Evolutionary conservation across 2,329 filamentous ascomycete genomes (phyloP), one percentile per base, ranked within the genome.

Genomic region (Elsinoe batatas): DNA sequence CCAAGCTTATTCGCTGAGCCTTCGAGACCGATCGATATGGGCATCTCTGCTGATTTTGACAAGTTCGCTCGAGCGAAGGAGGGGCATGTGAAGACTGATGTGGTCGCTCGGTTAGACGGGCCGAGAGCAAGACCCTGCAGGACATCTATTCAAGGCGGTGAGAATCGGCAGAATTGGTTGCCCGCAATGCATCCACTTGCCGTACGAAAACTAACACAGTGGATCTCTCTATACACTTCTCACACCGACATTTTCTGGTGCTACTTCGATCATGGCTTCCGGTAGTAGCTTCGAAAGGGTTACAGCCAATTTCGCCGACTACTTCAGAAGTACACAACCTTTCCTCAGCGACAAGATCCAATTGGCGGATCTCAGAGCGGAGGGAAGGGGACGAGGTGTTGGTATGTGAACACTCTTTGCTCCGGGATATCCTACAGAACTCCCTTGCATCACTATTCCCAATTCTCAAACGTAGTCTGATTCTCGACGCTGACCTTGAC

Each of bases 1-100:
- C 91, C 93, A 53, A 98, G 83, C 74, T 98, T 98, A 78, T 98
- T 98, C 72, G 93, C 93, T 57, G 89, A 95, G 70, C 93, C 91
- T 76, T 98, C 93, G 68, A 88, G 79, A 18, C 85, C 85, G 64
- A 88, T 78, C 30, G 83, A 79, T 62, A 87, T 84, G 76, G 67
- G 65, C 68, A 70, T 70, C 3, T 56, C 62, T 59, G 18, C 17
- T 32, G 13, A 42, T n/a, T 17, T 11, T 32, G 15, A 8, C 10
- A 17, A 4, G 18, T 30, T 54, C 43, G 51, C 37, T 54, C 7
- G 18, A 17, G 11, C 13, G 3, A 17, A 20, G 17, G 33, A 38
- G 33, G 33, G 32, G 33, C 36, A 40, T 26, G 20, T 53, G 49
- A 37, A 38, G 18, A 26, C 26, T 18, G 13, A 15, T 53, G 49